A percentile compares a stretch with the other conserved stretches of the same genome.
phyloP scores from a whole-genome alignment of 495 filamentous ascomycete species.

The Viridothelium virens region DNA sequence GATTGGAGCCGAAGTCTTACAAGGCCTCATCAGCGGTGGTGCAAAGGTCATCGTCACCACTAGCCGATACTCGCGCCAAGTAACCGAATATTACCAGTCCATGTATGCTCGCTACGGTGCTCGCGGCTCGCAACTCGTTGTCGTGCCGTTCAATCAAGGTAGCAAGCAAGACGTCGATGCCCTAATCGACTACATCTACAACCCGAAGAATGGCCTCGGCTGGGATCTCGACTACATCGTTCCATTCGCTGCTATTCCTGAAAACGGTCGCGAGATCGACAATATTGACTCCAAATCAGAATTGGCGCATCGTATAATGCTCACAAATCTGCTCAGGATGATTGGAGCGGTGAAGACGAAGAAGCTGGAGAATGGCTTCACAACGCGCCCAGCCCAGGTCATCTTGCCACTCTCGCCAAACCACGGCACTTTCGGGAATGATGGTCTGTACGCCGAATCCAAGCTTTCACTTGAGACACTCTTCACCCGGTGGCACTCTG shows the following conservation, averaged over 20 bases:
- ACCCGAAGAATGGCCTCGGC: constrained; percentile 89
- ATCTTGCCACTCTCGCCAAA: constrained; percentile 95
- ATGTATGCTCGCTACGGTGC: constrained; percentile 95
- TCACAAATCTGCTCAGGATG: constrained; percentile 90
- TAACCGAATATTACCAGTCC: constrained; percentile 97
- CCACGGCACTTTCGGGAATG: constrained; percentile 96
- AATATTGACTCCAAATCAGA: constrained; percentile 96
- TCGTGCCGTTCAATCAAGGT: constrained; percentile 98
- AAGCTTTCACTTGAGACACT: constrained; percentile 95
- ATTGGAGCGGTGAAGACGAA: constrained; percentile 84
- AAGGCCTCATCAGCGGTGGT: constrained; percentile 92
- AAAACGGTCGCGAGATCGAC: constrained; percentile 97
- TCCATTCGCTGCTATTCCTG: constrained; percentile 94
- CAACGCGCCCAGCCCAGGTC: constrained; percentile 92
- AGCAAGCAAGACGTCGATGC: constrained; percentile 96
- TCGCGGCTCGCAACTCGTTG: constrained; percentile 90
- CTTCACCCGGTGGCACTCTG: constrained; percentile 97
- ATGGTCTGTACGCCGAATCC: constrained; percentile 96
- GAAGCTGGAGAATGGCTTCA: constrained; percentile 77
- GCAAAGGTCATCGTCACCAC: constrained; percentile 95
- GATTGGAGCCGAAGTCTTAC: constrained; percentile 96
- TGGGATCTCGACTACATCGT: constrained; percentile 97
- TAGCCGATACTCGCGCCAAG: constrained; percentile 89
- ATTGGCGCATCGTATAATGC: constrained; percentile 96
- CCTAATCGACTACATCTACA: constrained; percentile 90